Evolutionary conservation across 164 flowering plant genomes (phyloP).

Genomic region (Chloranthus sessilifolius): DNA sequence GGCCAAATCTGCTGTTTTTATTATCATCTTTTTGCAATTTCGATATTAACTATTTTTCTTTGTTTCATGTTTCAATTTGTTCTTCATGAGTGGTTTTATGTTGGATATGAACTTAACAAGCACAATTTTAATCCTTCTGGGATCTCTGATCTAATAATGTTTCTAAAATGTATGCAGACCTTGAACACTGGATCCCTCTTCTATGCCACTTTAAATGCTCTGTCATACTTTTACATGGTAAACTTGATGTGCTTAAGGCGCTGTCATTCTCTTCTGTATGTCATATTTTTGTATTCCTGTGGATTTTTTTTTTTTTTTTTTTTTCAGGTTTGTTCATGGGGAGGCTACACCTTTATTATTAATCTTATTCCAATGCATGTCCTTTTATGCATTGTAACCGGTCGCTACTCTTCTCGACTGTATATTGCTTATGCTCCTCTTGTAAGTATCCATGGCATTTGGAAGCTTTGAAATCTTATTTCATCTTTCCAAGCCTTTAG

Average conservation of each 20-base stretch:
- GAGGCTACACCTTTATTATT: constrained; percentile 99
- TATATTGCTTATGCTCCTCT: constrained; percentile 98
- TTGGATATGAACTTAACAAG: neutral
- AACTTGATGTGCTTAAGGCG: constrained; percentile 12
- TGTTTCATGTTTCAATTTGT: neutral
- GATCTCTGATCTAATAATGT: constrained; percentile 5
- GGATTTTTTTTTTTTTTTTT: constrained; percentile 2
- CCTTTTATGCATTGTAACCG: constrained; percentile 93
- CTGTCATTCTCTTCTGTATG: neutral
- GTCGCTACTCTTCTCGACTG: constrained; percentile 89
- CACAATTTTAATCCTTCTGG: too few relatives aligned
- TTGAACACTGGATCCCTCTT: constrained; percentile 96
- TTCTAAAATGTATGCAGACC: constrained; percentile 60
- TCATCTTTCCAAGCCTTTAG: neutral
- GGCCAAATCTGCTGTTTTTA: too few relatives aligned
- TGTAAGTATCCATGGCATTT: constrained; percentile 43
- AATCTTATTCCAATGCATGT: constrained; percentile 99
- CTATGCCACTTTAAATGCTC: constrained; percentile 89
- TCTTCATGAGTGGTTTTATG: neutral
- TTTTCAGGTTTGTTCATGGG: constrained; percentile 98
- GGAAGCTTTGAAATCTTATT: neutral
- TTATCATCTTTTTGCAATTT: too few relatives aligned
- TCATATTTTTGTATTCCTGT: neutral
- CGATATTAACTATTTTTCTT: too few relatives aligned
- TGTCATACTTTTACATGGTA: constrained; percentile 97